Evolutionary conservation across 2,329 filamentous ascomycete genomes (phyloP), one percentile per base, ranked within the genome.

Genomic region (Exophiala bonariae): DNA sequence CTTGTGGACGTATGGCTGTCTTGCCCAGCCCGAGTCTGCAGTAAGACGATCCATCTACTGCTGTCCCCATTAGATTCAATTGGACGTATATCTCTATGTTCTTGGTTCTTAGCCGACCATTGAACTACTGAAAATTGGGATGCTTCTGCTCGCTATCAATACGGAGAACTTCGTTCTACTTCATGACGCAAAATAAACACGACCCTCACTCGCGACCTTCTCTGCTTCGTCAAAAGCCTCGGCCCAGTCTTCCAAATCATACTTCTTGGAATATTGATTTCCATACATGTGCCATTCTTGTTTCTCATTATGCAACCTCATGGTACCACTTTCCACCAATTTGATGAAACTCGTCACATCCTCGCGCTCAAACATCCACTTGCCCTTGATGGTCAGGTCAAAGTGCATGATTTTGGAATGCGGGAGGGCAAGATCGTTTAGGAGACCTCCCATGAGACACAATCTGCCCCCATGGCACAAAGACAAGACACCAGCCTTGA

Each of bases 401-500:
- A 26, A 26, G 30, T 41, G 47, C 56, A 59, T 51, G n/a, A 59
- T 34, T 13, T 26, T 13, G 7, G n/a, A 19, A 35, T 55, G 36
- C 13, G 57, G 54, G 13, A 61, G 31, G 9, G 20, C 19, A 16
- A 61, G 20, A 31, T 61, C 54, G 2, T 46, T 47, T 8, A n/a
- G 28, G 8, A 55, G 37, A 2, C 59, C 50, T 17, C 59, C 56
- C 59, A 60, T 61, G 16, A 61, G 44, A 34, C 41, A 47, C 23
- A 54, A 43, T 14, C 52, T 43, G 10, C 58, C 52, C 16, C 47
- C 33, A 31, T 42, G 41, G 19, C 33, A 45, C 1, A 69, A 63
- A 5, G 67, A 62, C 13, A 56, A 35, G 32, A 71, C 63, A 8
- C 67, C 66, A 2, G 58, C 55, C 52, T 67, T 66, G 14, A 72